phyloP scores from a whole-genome alignment of 2,329 filamentous ascomycete species.

The Xylaria sp. region DNA sequence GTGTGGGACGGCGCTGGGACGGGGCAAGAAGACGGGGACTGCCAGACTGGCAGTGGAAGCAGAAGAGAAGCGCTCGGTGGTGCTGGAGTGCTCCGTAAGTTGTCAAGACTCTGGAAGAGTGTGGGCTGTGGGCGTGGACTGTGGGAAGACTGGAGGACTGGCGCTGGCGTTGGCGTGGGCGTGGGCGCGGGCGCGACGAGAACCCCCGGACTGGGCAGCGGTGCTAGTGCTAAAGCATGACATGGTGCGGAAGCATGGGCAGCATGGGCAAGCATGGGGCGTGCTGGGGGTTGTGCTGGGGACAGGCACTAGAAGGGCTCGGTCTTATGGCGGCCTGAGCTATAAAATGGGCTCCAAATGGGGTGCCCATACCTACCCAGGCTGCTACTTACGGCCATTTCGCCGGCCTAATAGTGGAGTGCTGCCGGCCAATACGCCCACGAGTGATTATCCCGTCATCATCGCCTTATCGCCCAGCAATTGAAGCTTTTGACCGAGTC shows the following conservation, averaged over 20 bases:
- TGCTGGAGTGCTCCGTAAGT: no score
- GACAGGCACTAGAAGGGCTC: constrained; percentile 24
- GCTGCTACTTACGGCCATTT: constrained; percentile 37
- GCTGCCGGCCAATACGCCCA: constrained; percentile 35
- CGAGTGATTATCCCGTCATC: constrained; percentile 32
- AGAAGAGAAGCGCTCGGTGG: no score
- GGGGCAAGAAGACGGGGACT: no score
- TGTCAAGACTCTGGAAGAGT: no score
- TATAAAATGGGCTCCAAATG: constrained; percentile 27
- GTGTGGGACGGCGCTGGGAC: background rate
- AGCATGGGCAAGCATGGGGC: background rate
- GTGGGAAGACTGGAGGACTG: no score
- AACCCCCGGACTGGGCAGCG: background rate
- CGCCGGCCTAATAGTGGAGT: constrained; percentile 40
- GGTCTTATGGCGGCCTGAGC: constrained; percentile 28
- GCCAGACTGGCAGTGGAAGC: background rate
- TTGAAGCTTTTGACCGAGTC: background rate
- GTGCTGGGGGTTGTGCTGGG: background rate
- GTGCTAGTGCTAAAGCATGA: background rate
- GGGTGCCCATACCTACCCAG: constrained; percentile 23
- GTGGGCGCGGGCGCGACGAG: no score
- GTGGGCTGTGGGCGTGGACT: no score
- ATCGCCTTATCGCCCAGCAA: constrained; percentile 27
- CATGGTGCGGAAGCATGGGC: background rate
- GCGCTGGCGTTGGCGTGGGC: no score